Conservation (phyloP, 2,329 filamentous ascomycete genomes). For the Colletotrichum cuscutae region DNA sequence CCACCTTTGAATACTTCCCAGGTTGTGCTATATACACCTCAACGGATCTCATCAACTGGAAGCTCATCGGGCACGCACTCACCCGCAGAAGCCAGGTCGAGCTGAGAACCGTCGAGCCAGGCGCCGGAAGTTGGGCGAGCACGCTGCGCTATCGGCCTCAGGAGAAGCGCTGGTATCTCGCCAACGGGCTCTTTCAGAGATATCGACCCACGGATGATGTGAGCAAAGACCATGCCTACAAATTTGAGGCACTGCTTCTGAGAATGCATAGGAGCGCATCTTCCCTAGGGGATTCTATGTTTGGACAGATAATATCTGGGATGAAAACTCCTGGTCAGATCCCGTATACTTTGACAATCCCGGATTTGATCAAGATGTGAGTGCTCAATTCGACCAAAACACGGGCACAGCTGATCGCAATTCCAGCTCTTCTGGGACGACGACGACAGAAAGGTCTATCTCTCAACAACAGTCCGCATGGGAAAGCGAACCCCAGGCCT, state of each 20-base stretch:
- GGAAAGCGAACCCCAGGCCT: conserved; percentile 47
- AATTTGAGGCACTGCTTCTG: background rate
- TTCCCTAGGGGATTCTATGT: conserved; percentile 66
- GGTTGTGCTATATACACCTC: conserved; percentile 70
- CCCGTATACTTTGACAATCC: conserved; percentile 64
- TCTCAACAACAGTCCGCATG: conserved; percentile 54
- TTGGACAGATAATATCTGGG: conserved; percentile 62
- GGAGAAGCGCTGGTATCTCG: conserved; percentile 56
- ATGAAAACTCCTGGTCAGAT: conserved; percentile 61
- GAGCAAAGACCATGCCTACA: background rate
- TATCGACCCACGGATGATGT: conserved; percentile 49
- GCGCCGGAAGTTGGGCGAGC: conserved; percentile 59
- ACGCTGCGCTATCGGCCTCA: conserved; percentile 55
- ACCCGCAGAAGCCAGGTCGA: conserved; percentile 61
- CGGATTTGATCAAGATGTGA: conserved; percentile 64
- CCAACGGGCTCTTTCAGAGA: conserved; percentile 55
- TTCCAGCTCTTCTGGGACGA: conserved; percentile 58
- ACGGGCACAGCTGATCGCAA: background rate
- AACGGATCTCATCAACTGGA: conserved; percentile 62
- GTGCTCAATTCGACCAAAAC: conserved; percentile 20
- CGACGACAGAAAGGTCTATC: conserved; percentile 58
- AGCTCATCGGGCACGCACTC: conserved; percentile 62
- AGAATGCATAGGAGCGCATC: conserved; percentile 52
- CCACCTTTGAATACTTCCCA: conserved; percentile 71
- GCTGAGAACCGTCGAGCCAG: conserved; percentile 61